Conservation (phyloP, 805 yeast species). For the Ogataea neopini region DNA sequence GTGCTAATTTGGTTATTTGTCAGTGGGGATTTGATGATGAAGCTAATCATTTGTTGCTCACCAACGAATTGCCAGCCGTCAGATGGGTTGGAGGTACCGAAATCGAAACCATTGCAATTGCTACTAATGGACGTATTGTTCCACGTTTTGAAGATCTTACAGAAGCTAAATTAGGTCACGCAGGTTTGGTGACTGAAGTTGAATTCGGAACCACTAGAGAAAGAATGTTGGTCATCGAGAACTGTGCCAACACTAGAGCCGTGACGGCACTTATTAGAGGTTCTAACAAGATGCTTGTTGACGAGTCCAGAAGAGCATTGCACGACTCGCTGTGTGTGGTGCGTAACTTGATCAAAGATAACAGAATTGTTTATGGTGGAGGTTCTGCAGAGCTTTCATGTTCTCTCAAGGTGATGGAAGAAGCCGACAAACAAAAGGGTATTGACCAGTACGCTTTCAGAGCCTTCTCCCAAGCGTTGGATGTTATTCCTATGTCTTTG, state of each 20-base stretch:
- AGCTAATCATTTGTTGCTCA: slow-evolving; percentile 88
- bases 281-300: slow-evolving; percentile 95
- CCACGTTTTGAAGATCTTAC: slow-evolving; percentile 94
- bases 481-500: slow-evolving; percentile 87
- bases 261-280: slow-evolving; percentile 95
- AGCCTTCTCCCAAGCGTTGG: slow-evolving; percentile 89
- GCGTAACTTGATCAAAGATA: slow-evolving; percentile 88
- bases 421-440: slow-evolving; percentile 90
- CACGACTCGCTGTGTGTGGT: slow-evolving; percentile 98
- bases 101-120: slow-evolving; percentile 92
- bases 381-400: slow-evolving; percentile 97
- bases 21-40: slow-evolving; percentile 99
- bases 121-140: slow-evolving; percentile 95
- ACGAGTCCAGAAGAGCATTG: slow-evolving; percentile 93
- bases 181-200: slow-evolving; percentile 81
- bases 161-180: slow-evolving; percentile 79
- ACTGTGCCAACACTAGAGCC: slow-evolving; percentile 81
- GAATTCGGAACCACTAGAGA: slow-evolving; percentile 97
- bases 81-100: slow-evolving; percentile 99
- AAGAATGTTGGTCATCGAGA: slow-evolving; percentile 92
- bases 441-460: slow-evolving; percentile 98
- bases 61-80: slow-evolving; percentile 90
- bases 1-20: slow-evolving; percentile 95
- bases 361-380: slow-evolving; percentile 97
- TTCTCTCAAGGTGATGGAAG: slow-evolving; percentile 86